Base-by-base conservation (phyloP, 2,329 filamentous ascomycete species). In the Aspergillus phoenicis region DNA sequence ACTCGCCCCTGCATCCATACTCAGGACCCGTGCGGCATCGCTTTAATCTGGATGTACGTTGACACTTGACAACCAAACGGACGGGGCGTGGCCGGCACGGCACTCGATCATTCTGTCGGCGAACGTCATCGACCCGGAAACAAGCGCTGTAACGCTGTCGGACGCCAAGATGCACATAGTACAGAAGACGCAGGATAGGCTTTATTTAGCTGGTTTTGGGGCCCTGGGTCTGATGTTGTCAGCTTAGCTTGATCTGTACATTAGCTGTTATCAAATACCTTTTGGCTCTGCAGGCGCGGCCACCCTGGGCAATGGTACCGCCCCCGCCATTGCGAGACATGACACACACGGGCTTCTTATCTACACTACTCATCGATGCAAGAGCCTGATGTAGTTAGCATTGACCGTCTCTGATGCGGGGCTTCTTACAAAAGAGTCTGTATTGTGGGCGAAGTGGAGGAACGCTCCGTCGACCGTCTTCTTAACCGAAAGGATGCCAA, bases 391-490 rank as follows among this genome's bases (percentile, higher is more conserved):
- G 17, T 24, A n/a, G 60, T 62, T 57, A 68, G 65, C 8, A 45
- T 47, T 22, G n/a, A 2, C 7, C 1, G 20, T 6, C 20, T 4
- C 10, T 2, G 39, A 28, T 4, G 7, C 22, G 4, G 15, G 7
- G 41, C 6, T 24, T 71, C 81, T 73, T 71, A 84, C 85, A 71
- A 90, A 89, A 1, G 87, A 89, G 74, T 98, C 94, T 0, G 95
- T 99, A 72, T 98, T 99, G 81, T 99, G 95, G 1, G 90, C 93
- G 79, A 96, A 99, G 76, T 94, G 94, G 55, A 99, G 85, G 72
- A 90, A 92, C 65, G 91, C 87, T 1, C 92, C 93, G 22, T 85
- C 83, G 11, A 81, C 82, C 0, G 86, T 89, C 80, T 93, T 95
- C 80, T 98, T 98, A 69, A 97, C 90, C 0, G 88, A 88, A 81